Evolutionary conservation across 257 asterid species (phyloP).

Genomic region (Nicotiana benthamiana): DNA sequence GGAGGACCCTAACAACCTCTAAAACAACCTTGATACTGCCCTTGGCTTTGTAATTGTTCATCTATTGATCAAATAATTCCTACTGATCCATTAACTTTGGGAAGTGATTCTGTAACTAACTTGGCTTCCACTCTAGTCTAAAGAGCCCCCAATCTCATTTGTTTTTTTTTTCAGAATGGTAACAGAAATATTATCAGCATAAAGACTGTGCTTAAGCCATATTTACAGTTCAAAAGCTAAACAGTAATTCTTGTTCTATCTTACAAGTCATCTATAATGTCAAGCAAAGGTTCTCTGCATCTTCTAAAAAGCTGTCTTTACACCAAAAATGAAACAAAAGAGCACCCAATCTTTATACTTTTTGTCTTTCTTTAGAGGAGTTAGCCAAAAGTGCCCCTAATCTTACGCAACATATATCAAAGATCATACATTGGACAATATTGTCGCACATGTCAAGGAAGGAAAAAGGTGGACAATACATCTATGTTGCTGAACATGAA

Average conservation of each 20-base stretch:
- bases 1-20: neutral
- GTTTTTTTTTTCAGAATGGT: too few relatives aligned
- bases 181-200: neutral
- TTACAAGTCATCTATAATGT: neutral
- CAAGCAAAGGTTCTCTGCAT: neutral
- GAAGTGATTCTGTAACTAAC: neutral
- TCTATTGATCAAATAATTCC: neutral
- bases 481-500: neutral
- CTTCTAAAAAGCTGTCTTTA: neutral
- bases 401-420: neutral
- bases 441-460: neutral
- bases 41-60: neutral
- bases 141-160: neutral
- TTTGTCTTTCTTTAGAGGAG: too few relatives aligned
- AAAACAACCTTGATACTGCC: neutral
- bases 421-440: neutral
- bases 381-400: neutral
- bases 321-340: neutral
- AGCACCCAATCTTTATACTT: neutral
- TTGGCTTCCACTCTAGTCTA: neutral
- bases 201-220: neutral
- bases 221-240: neutral
- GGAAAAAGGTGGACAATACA: neutral
- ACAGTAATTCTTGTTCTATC: neutral
- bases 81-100: neutral